Evolutionary conservation across 1,139 yeast genomes (phyloP).

Genomic region (Sugiyamaella xylanicola): DNA sequence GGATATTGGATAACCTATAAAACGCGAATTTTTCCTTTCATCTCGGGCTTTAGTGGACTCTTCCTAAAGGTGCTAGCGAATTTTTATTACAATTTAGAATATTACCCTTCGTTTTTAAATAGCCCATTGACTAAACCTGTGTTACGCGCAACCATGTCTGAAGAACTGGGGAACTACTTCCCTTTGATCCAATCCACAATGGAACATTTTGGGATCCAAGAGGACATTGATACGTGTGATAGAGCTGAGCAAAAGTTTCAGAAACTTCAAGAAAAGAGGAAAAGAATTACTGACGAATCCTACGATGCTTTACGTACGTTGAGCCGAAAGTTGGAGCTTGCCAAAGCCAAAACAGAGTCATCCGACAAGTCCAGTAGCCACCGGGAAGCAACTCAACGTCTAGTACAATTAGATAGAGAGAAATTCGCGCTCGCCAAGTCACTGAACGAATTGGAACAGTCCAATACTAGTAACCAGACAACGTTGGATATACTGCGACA

Average conservation of each 20-base stretch:
- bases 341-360: constrained; percentile 38
- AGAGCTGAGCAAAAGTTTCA: constrained; percentile 29
- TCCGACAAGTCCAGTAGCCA: constrained; percentile 40
- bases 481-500: constrained; percentile 48
- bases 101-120: too few species aligned
- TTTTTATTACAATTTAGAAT: too few species aligned
- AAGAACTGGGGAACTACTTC: constrained; percentile 22
- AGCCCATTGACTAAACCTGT: too few species aligned
- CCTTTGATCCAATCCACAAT: constrained; percentile 39
- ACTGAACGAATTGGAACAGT: constrained; percentile 58
- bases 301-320: constrained; percentile 33
- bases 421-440: constrained; percentile 59
- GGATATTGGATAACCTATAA: too few species aligned
- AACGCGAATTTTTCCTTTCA: too few species aligned
- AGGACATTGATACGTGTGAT: constrained; percentile 45
- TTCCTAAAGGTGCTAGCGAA: too few species aligned
- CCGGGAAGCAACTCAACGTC: constrained; percentile 35
- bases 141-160: constrained; percentile 17
- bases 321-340: constrained; percentile 38
- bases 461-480: constrained; percentile 52
- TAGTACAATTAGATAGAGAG: constrained; percentile 48
- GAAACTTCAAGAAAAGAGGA: constrained; percentile 27
- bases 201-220: constrained; percentile 55
- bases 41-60: too few species aligned
- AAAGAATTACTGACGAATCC: constrained; percentile 27